Conservation (phyloP, 306 rosid species). For the Hippophae rhamnoides region DNA sequence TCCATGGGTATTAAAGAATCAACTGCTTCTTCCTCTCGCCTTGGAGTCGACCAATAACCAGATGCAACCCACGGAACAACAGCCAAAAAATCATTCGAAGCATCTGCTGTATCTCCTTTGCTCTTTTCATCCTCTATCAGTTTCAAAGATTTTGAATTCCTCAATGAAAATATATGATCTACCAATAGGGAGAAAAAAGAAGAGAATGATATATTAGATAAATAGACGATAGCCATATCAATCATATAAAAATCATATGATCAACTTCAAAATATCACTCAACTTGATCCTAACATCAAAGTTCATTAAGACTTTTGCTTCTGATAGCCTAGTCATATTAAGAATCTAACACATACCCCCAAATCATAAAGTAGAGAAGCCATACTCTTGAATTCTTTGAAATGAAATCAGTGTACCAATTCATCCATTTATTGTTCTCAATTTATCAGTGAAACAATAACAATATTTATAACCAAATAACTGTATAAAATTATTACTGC, state of each 20-base stretch:
- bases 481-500: too few species aligned
- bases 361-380: too few species aligned
- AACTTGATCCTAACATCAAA: too few species aligned
- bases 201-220: neutral
- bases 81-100: conserved; percentile 24
- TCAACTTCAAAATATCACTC: too few species aligned
- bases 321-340: too few species aligned
- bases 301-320: too few species aligned
- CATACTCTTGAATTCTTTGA: too few species aligned
- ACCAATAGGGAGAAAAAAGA: neutral
- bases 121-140: conserved; percentile 8
- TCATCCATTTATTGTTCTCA: too few species aligned
- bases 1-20: conserved; percentile 12
- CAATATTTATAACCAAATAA: too few species aligned
- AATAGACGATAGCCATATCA: neutral
- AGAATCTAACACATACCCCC: too few species aligned
- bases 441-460: too few species aligned
- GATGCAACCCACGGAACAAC: conserved; percentile 39
- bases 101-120: conserved; percentile 17
- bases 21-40: conserved; percentile 11
- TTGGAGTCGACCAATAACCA: conserved; percentile 9
- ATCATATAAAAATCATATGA: neutral
- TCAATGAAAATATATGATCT: conserved; percentile 16
- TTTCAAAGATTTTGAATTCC: conserved; percentile 10
- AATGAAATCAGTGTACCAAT: too few species aligned